Base-by-base conservation (phyloP, 1,284 basidiomycete species). In the Farysia itapuensis region DNA sequence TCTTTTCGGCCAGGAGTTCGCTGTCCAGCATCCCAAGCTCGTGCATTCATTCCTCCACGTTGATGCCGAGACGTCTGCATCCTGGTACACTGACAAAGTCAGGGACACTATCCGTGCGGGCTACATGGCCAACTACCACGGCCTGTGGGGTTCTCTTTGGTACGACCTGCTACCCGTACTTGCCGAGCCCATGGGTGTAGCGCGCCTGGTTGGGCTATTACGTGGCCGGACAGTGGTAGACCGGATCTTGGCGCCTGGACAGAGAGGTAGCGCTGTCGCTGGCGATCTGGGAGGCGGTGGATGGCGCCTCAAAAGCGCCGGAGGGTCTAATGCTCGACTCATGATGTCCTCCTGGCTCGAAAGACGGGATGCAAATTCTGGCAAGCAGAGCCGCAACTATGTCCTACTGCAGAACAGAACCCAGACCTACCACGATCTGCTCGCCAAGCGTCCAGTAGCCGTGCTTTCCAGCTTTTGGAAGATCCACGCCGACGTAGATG, bases 381-480 rank as follows among this genome's bases (percentile, higher is more conserved):
- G 66, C 7, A 40, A 21, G 5, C n/a, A 12, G 6, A 56, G 53
- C 13, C 38, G 52, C 29, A 66, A 66, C 40, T 66, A 30, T 46
- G 39, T 33, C 4, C 34, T 23, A 5, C 47, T 66, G 5, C 15
- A 25, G 40, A 39, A 47, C 5, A 30, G 37, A 2, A 38, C 15
- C 26, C 29, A 35, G 18, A 35, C 50, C 2, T 56, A 61, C 23
- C 36, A 40, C 6, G 15, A 34, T 1, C 34, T 60, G n/a, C 23
- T 63, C 18, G 29, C 52, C 19, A 43, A 43, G 14, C 54, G 56
- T 5, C 66, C 66, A 2, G 42, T 51, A 8, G 67, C 67, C 12
- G 58, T 69, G 14, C 53, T 69, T 5, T 60, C 57, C 21, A 50
- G 44, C 45, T 69, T 69, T 25, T 69, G 67, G 67, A 54, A 58